These are phyloP conservation scores for Galerina marginata DNA, from an alignment of 768 basidiomycete genomes.

Conservation along the genomic window DNA sequence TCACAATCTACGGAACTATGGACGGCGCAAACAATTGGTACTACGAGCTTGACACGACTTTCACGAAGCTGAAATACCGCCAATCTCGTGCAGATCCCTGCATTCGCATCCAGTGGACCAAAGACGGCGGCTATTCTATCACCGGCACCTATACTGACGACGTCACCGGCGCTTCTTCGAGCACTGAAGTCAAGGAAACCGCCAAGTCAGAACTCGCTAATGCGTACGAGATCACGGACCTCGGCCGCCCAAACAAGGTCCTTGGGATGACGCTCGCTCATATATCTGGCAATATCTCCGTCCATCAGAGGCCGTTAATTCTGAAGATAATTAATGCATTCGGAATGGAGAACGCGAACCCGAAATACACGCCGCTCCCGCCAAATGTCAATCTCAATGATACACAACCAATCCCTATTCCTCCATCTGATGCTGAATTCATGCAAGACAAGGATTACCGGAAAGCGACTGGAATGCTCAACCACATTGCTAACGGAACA, in stretches of 20 bases:
- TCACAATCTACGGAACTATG: slow-evolving; percentile 6
- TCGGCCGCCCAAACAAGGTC: neutral
- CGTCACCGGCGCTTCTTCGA: neutral
- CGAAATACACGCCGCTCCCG: slow-evolving; percentile 1
- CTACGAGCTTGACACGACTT: neutral
- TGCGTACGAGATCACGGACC: slow-evolving; percentile 1
- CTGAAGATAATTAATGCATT: neutral
- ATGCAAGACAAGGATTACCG: slow-evolving; percentile 13
- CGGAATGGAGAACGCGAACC: neutral
- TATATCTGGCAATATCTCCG: neutral
- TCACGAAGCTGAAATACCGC: neutral
- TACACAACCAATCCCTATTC: slow-evolving; percentile 7
- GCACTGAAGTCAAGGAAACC: neutral
- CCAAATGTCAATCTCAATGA: slow-evolving; percentile 4
- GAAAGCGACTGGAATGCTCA: slow-evolving; percentile 4
- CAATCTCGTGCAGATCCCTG: slow-evolving; percentile 8
- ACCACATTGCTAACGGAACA: slow-evolving; percentile 11
- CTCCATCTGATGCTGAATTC: slow-evolving; percentile 4
- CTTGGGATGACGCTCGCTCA: slow-evolving; percentile 1
- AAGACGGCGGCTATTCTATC: slow-evolving; percentile 1
- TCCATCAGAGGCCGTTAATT: slow-evolving; percentile 8
- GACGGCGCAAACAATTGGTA: slow-evolving; percentile 10
- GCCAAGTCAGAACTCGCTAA: neutral
- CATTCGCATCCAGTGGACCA: slow-evolving; percentile 8
- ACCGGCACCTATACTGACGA: slow-evolving; percentile 8